Conservation (phyloP, 768 basidiomycete species). For the Lactarius tabidus region DNA sequence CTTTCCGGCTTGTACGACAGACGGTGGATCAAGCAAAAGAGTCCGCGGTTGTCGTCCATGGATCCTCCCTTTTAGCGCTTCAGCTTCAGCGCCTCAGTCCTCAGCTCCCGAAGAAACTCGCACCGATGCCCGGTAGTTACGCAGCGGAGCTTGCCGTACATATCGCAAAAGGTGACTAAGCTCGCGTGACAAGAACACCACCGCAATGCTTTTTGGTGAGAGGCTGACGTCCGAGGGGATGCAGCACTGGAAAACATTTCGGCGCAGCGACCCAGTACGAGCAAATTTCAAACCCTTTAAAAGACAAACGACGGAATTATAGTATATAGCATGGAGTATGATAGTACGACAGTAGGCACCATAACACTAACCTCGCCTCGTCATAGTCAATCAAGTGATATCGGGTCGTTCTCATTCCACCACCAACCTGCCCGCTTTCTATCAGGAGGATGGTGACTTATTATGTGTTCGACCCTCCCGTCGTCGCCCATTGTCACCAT, state of each 20-base stretch:
- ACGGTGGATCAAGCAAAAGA: conserved; percentile 45
- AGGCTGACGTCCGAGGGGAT: too few species aligned
- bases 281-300: background rate
- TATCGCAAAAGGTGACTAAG: too few species aligned
- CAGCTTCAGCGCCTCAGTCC: too few species aligned
- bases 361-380: background rate
- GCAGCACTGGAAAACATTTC: too few species aligned
- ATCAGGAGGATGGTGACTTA: background rate
- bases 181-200: too few species aligned
- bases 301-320: background rate
- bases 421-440: conserved; percentile 11
- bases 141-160: conserved; percentile 79
- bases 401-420: conserved; percentile 7
- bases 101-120: conserved; percentile 61
- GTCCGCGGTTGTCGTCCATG: conserved; percentile 49
- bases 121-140: conserved; percentile 61
- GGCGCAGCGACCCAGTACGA: background rate
- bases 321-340: background rate
- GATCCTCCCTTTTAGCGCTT: conserved; percentile 59
- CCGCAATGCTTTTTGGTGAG: too few species aligned
- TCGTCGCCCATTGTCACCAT: background rate
- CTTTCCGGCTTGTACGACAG: conserved; percentile 63
- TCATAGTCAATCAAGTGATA: conserved; percentile 3
- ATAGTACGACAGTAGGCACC: background rate
- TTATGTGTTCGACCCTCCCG: conserved; percentile 13